Evolutionary conservation across 768 basidiomycete genomes (phyloP).

Genomic region (Agaricus blazei): DNA sequence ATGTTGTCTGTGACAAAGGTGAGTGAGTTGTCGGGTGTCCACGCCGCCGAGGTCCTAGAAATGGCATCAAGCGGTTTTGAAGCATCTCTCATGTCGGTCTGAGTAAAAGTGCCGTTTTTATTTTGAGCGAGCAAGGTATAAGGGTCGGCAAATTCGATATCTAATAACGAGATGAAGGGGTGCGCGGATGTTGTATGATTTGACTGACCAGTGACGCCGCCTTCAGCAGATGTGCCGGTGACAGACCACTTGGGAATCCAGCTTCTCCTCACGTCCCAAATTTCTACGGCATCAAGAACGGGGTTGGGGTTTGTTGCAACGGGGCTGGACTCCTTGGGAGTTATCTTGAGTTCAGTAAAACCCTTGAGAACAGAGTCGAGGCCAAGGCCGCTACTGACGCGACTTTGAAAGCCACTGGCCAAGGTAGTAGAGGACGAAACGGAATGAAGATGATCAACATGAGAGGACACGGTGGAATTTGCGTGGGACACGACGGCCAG

Average conservation of each 20-base stretch:
- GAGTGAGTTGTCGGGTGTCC: constrained; percentile 62
- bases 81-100: constrained; percentile 66
- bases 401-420: constrained; percentile 17
- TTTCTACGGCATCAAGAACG: constrained; percentile 62
- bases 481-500: constrained; percentile 69
- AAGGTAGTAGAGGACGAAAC: constrained; percentile 8
- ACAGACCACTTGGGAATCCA: constrained; percentile 85
- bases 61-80: constrained; percentile 64
- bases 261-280: constrained; percentile 81
- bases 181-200: not conserved
- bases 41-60: constrained; percentile 56
- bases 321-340: not conserved
- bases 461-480: constrained; percentile 32
- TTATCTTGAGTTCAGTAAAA: constrained; percentile 9
- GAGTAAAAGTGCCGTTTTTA: constrained; percentile 71
- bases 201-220: constrained; percentile 65
- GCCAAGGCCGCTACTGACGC: constrained; percentile 24
- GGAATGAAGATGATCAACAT: constrained; percentile 15
- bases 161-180: constrained; percentile 30
- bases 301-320: not conserved
- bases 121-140: constrained; percentile 73
- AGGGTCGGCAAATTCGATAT: constrained; percentile 63
- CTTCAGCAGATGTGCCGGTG: constrained; percentile 57
- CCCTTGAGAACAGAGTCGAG: constrained; percentile 22
- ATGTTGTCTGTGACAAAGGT: constrained; percentile 61